Percentiles rank a stretch among this genome's conserved stretches.
These are phyloP conservation scores for Amanita molliuscula DNA, from an alignment of 768 basidiomycete species.

Conservation along the genomic window DNA sequence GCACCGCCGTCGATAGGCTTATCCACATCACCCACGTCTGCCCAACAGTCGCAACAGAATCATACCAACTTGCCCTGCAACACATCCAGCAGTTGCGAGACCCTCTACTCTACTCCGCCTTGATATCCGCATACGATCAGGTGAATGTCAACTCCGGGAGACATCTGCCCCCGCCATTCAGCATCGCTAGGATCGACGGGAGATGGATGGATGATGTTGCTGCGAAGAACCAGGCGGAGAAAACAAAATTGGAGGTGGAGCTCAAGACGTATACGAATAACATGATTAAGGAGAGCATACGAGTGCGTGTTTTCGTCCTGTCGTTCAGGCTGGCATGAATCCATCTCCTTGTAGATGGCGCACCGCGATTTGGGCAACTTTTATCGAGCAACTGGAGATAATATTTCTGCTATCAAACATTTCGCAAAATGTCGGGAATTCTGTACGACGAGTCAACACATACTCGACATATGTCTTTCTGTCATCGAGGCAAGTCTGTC, in stretches of 20 bases:
- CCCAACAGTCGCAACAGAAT: slow-evolving; percentile 63
- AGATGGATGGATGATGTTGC: slow-evolving; percentile 66
- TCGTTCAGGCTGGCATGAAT: not conserved
- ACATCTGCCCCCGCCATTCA: slow-evolving; percentile 15
- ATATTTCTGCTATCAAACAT: slow-evolving; percentile 61
- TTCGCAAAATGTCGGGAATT: slow-evolving; percentile 90
- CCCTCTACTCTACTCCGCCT: slow-evolving; percentile 42
- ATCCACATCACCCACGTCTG: slow-evolving; percentile 54
- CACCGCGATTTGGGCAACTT: slow-evolving; percentile 83
- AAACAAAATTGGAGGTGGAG: slow-evolving; percentile 83
- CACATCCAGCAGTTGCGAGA: slow-evolving; percentile 64
- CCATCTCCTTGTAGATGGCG: slow-evolving; percentile 54
- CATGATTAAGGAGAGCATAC: slow-evolving; percentile 97
- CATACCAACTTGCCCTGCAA: slow-evolving; percentile 54
- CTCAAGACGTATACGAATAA: slow-evolving; percentile 92
- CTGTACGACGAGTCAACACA: slow-evolving; percentile 82
- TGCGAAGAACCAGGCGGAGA: slow-evolving; percentile 61
- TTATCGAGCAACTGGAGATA: slow-evolving; percentile 66
- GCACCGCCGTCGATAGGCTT: slow-evolving; percentile 66
- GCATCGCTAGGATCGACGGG: slow-evolving; percentile 41
- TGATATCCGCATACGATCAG: slow-evolving; percentile 47
- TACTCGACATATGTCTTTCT: slow-evolving; percentile 88
- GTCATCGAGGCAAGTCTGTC: slow-evolving; percentile 54
- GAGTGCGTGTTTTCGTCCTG: slow-evolving; percentile 38
- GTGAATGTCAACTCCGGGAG: slow-evolving; percentile 13